Evolutionary conservation across 352 stramenopile species (phyloP).

Genomic region (Pythium oligandrum): DNA sequence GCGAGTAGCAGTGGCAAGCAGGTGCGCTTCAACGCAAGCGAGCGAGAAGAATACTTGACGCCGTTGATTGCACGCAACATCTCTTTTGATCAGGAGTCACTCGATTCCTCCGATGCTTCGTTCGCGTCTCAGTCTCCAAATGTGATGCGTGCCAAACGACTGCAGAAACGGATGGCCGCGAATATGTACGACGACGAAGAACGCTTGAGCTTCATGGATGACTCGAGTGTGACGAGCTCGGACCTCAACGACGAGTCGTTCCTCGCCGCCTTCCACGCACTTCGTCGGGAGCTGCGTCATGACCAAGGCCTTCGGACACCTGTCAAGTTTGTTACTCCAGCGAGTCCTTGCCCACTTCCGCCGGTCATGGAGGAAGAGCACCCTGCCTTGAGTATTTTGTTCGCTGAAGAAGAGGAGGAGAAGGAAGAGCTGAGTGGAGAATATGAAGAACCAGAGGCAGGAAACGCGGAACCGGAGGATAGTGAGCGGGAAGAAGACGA

Average conservation of each 20-base stretch:
- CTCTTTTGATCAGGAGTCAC: constrained; percentile 46
- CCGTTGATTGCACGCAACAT: constrained; percentile 54
- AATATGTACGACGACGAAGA: constrained; percentile 14
- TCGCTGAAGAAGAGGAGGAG: not conserved
- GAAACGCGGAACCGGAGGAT: too few relatives aligned
- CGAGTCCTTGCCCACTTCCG: not conserved
- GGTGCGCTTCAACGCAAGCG: constrained; percentile 35
- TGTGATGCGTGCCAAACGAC: not conserved
- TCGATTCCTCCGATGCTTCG: constrained; percentile 18
- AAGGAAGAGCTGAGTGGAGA: too few relatives aligned
- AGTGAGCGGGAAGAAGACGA: too few relatives aligned
- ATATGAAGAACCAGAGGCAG: too few relatives aligned
- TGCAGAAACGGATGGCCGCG: not conserved
- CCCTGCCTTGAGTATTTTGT: not conserved
- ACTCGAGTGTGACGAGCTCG: constrained; percentile 42
- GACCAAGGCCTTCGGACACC: not conserved
- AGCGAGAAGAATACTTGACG: constrained; percentile 39
- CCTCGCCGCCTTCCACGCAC: constrained; percentile 33
- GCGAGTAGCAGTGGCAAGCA: constrained; percentile 24
- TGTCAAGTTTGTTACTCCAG: not conserved
- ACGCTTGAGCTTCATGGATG: constrained; percentile 40
- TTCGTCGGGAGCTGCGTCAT: constrained; percentile 4
- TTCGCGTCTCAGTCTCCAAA: not conserved
- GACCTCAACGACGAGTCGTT: constrained; percentile 60
- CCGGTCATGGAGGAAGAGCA: not conserved